These are phyloP conservation scores for Rhizopogon salebrosus DNA, from an alignment of 768 basidiomycete species.

Conservation along the genomic window DNA sequence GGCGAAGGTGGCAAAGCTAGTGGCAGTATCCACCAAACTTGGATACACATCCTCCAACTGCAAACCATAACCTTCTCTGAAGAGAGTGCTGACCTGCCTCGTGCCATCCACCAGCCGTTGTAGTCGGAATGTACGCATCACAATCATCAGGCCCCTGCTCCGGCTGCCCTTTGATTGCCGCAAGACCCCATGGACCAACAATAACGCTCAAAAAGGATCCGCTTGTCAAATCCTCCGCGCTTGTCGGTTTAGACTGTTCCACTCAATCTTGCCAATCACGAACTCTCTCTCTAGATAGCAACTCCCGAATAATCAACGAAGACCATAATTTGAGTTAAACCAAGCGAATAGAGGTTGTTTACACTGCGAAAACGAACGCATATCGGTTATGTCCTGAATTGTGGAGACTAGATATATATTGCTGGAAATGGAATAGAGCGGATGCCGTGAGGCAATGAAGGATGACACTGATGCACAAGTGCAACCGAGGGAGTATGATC, in stretches of 20 bases:
- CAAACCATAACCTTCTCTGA: background rate
- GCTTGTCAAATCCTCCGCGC: constrained; percentile 23
- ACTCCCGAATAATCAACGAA: background rate
- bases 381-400: background rate
- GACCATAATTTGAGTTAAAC: too few species aligned
- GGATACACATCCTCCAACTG: background rate
- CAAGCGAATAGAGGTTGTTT: constrained; percentile 4
- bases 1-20: constrained; percentile 1
- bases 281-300: background rate
- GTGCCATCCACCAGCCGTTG: constrained; percentile 9
- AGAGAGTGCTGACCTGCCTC: background rate
- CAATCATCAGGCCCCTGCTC: background rate
- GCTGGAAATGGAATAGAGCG: background rate
- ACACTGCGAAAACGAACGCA: background rate
- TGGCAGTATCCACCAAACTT: constrained; percentile 2
- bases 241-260: constrained; percentile 18
- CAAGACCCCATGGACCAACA: constrained; percentile 8
- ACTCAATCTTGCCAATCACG: background rate
- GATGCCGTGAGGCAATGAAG: constrained; percentile 6
- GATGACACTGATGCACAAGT: background rate
- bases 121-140: constrained; percentile 10
- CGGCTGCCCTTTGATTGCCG: constrained; percentile 12
- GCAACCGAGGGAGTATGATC: background rate
- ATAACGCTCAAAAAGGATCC: constrained; percentile 21
- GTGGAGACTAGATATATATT: constrained; percentile 1